Evolutionary conservation across 2,329 filamentous ascomycete genomes (phyloP), one percentile per base, ranked within the genome.

Genomic region (Fusarium sp.): DNA sequence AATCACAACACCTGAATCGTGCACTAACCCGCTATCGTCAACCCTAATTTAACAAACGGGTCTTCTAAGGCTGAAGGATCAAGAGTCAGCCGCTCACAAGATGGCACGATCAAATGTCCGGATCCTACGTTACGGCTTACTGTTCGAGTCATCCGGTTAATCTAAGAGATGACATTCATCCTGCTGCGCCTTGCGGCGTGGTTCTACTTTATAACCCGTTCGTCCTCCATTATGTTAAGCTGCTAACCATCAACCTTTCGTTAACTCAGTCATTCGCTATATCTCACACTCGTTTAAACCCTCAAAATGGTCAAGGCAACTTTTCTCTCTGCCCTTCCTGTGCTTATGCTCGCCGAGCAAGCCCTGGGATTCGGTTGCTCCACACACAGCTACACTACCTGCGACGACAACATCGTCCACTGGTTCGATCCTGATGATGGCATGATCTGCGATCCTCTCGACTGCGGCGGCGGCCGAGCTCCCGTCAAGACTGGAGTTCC

Each of bases 381-480:
- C 29, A 66, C 60, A 1, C 68, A 67, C 11, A 73, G 63, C 24
- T 73, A n/a, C 25, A 71, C 67, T 15, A 63, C 53, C 25, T 73
- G 71, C 45, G 55, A 63, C 2, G 74, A 76, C 12, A 60, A 56
- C n/a, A 76, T 76, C 25, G 75, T 75, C 2, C 75, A 77, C 30
- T 77, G 73, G 73, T 87, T 83, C 70, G 84, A 86, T 27, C 86
- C 86, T 1, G 82, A 79, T 46, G 85, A 80, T 44, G 85, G 85
- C 65, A 84, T 87, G 73, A 79, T 87, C 71, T 88, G 86, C 78
- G 80, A 82, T 16, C 75, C 83, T 66, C 79, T 85, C 52, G 85
- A 88, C 79, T 88, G 86, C 68, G 86, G 86, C 30, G 86, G 86
- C 49, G 86, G 86, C 16, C 81, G 83, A 49, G 86, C 85, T 24